phyloP scores from a whole-genome alignment of 371 early-diverging fungal genomes.

The Syncephalastrum monosporum region DNA sequence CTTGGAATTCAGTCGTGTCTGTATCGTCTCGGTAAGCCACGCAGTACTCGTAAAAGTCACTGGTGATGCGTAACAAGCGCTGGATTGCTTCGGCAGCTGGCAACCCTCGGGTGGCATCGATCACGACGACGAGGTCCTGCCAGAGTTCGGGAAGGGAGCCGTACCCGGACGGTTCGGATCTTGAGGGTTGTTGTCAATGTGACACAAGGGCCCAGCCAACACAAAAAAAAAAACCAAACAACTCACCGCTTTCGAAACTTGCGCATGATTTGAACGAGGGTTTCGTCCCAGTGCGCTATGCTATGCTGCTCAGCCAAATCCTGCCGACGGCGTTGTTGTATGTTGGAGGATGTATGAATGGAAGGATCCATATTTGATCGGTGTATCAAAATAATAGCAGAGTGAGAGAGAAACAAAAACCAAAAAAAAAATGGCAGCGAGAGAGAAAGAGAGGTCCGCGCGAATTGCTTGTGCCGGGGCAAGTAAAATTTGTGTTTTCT shows the following conservation, averaged over 20 bases:
- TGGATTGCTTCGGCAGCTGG: constrained; percentile 24
- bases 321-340: no score
- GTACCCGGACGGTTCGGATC: constrained; percentile 21
- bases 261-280: constrained; percentile 16
- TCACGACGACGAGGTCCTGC: constrained; percentile 25
- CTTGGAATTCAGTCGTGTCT: constrained; percentile 24
- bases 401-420: no score
- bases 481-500: no score
- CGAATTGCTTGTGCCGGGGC: no score
- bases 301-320: no score
- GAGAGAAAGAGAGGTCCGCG: no score
- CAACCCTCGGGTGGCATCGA: constrained; percentile 20
- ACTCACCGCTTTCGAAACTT: constrained; percentile 35
- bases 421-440: no score
- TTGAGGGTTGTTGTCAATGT: background rate
- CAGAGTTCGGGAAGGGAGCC: constrained; percentile 25
- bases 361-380: no score
- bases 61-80: constrained; percentile 24
- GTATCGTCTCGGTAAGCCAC: constrained; percentile 29
- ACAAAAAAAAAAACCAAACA: background rate
- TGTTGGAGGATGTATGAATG: no score
- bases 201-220: background rate
- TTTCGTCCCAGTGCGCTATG: no score
- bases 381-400: no score
- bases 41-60: constrained; percentile 40